Conservation (phyloP, 495 filamentous ascomycete genomes). For the Cetradonia linearis region DNA sequence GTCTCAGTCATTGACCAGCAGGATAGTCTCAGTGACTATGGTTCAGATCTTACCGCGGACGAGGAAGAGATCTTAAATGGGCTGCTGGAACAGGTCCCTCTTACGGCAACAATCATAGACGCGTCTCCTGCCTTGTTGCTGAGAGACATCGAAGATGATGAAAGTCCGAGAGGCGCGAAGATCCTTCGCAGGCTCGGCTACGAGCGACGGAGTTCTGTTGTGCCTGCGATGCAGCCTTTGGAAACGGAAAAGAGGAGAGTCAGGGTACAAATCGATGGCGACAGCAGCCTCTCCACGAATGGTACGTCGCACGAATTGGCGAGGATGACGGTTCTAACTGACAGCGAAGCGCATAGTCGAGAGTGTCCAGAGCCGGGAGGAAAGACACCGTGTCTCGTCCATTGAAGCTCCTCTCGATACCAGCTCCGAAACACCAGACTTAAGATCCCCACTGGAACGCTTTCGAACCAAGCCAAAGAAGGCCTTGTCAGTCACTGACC, state of each 20-base stretch:
- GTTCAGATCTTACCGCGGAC: conserved; percentile 58
- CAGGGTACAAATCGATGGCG: conserved; percentile 18
- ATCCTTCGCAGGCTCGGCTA: conserved; percentile 37
- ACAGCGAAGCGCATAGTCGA: conserved; percentile 58
- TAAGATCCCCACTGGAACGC: conserved; percentile 54
- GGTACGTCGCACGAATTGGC: conserved; percentile 30
- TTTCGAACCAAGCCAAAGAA: conserved; percentile 71
- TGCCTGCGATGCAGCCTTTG: conserved; percentile 21
- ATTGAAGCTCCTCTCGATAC: conserved; percentile 22
- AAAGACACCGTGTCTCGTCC: conserved; percentile 18
- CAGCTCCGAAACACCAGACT: conserved; percentile 26
- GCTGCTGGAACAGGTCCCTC: conserved; percentile 33
- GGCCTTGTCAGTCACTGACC: conserved; percentile 79
- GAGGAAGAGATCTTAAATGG: conserved; percentile 46
- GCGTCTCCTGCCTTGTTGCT: conserved; percentile 9
- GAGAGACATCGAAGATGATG: conserved; percentile 30
- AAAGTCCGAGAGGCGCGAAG: conserved; percentile 25
- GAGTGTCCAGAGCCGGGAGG: conserved; percentile 28
- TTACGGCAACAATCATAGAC: conserved; percentile 18
- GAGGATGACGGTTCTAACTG: conserved; percentile 39
- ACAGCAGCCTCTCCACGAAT: conserved; percentile 33
- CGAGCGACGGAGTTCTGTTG: conserved; percentile 28
- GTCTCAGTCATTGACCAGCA: conserved; percentile 8
- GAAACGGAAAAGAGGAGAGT: conserved; percentile 16
- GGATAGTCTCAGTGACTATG: conserved; percentile 52